phyloP scores from a whole-genome alignment of 345 rosid species.

The Populus euphratica region DNA sequence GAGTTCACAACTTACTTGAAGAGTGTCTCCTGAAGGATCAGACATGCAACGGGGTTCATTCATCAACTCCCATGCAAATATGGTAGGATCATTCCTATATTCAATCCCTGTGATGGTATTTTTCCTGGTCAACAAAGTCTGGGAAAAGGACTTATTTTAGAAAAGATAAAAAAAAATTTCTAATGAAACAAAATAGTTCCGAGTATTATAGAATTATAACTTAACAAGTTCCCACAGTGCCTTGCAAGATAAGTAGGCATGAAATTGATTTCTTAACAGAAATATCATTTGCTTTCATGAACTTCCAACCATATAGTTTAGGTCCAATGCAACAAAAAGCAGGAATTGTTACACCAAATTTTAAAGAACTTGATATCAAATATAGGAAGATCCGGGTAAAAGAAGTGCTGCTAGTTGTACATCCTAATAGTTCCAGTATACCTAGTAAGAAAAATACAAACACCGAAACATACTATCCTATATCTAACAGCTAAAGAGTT shows the following conservation, averaged over 20 bases:
- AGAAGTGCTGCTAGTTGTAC: neutral
- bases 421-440: neutral
- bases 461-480: neutral
- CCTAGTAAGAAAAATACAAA: neutral
- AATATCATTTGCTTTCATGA: too few species aligned
- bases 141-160: constrained; percentile 19
- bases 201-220: neutral
- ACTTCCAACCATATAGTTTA: too few species aligned
- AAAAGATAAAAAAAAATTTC: neutral
- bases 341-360: too few species aligned
- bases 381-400: too few species aligned
- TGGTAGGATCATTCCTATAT: constrained; percentile 82
- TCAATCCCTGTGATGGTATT: constrained; percentile 85
- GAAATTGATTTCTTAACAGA: neutral
- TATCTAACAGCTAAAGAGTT: neutral
- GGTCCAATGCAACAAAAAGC: too few species aligned
- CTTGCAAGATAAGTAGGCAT: neutral
- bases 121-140: constrained; percentile 77
- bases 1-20: constrained; percentile 59
- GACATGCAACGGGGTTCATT: constrained; percentile 93
- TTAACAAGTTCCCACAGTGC: neutral
- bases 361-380: too few species aligned
- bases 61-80: constrained; percentile 93
- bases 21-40: constrained; percentile 88
- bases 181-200: neutral